These are phyloP conservation scores for Corrigiola litoralis DNA, from an alignment of 179 eudicot species.

Conservation along the genomic window DNA sequence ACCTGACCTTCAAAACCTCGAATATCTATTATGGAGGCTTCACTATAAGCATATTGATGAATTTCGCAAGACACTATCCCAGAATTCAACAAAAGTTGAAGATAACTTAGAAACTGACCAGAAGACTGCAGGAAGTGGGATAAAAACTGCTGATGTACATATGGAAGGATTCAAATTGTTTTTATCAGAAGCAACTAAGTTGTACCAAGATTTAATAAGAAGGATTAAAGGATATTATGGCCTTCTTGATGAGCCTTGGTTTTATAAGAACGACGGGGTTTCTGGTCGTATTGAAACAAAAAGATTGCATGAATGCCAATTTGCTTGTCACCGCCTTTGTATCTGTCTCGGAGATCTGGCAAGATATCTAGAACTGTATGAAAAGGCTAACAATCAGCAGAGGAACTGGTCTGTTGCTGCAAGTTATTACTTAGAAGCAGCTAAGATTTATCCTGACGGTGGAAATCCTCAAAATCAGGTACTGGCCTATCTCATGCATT, in stretches of 20 bases:
- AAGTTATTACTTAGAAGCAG: conserved; percentile 63
- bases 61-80: conserved; percentile 56
- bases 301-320: conserved; percentile 44
- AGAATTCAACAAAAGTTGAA: conserved; percentile 28
- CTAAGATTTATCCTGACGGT: conserved; percentile 70
- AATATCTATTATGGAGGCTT: conserved; percentile 78
- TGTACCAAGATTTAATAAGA: conserved; percentile 57
- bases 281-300: conserved; percentile 30
- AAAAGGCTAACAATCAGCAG: conserved; percentile 39
- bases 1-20: conserved; percentile 58
- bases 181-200: conserved; percentile 61
- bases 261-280: conserved; percentile 25
- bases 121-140: conserved; percentile 7
- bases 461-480: conserved; percentile 99
- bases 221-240: conserved; percentile 52
- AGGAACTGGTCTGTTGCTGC: conserved; percentile 77
- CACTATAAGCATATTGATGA: conserved; percentile 90
- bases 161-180: conserved; percentile 58
- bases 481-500: conserved; percentile 8
- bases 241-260: conserved; percentile 42
- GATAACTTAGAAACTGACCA: conserved; percentile 8
- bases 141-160: conserved; percentile 24
- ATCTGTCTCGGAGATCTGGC: conserved; percentile 91
- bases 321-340: conserved; percentile 66
- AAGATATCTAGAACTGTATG: conserved; percentile 63